These are phyloP conservation scores for Beauveria australis DNA, from an alignment of 2,329 filamentous ascomycete genomes.

Conservation along the genomic window DNA sequence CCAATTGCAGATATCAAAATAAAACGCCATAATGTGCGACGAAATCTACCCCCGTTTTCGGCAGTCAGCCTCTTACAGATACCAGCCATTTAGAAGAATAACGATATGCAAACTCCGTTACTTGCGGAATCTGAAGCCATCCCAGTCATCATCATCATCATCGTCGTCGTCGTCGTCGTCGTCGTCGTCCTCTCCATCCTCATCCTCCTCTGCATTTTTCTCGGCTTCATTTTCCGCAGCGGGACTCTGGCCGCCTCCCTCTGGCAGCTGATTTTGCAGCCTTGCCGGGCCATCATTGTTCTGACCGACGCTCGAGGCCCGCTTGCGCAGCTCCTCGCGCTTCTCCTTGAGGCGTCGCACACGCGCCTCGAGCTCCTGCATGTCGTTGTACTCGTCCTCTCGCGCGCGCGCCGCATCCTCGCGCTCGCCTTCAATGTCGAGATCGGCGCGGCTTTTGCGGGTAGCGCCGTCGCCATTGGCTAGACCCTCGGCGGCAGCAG, in stretches of 20 bases:
- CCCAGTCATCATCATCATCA: constrained; percentile 38
- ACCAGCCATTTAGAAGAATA: not conserved
- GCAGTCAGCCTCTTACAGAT: not conserved
- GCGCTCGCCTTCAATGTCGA: constrained; percentile 54
- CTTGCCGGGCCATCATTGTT: constrained; percentile 14
- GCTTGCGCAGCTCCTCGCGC: constrained; percentile 54
- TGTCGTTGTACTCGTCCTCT: constrained; percentile 74
- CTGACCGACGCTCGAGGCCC: constrained; percentile 22
- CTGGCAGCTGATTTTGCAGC: not conserved
- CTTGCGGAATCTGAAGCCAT: constrained; percentile 44
- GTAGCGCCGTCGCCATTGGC: constrained; percentile 36
- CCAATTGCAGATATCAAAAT: not conserved
- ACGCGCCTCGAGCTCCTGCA: constrained; percentile 68
- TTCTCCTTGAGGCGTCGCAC: constrained; percentile 62
- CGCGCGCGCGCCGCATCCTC: constrained; percentile 68
- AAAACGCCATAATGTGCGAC: constrained; percentile 2
- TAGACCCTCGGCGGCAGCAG: constrained; percentile 30
- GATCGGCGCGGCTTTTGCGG: constrained; percentile 47
- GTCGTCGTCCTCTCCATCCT: constrained; percentile 36
- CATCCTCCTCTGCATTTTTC: constrained; percentile 25
- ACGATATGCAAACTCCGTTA: not conserved
- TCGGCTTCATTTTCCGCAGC: constrained; percentile 16
- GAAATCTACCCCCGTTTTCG: not conserved
- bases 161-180: constrained; percentile 34
- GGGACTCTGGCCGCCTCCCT: constrained; percentile 9